Conservation (phyloP, 306 rosid genomes). For the Vachellia pachyceras region DNA sequence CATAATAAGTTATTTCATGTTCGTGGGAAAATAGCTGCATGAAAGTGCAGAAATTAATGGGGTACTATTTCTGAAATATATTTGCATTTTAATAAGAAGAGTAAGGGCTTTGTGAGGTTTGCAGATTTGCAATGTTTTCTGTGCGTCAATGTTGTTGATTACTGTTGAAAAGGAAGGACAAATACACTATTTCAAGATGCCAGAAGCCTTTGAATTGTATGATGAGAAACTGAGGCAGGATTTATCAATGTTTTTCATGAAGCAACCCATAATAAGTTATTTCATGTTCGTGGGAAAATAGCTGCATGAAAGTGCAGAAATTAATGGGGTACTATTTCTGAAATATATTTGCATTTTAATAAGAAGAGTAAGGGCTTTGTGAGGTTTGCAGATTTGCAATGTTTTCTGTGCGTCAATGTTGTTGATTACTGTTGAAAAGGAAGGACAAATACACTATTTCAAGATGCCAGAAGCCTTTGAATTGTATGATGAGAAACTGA, state of each 20-base stretch:
- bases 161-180: background rate
- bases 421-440: background rate
- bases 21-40: background rate
- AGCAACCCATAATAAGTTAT: background rate
- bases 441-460: background rate
- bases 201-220: background rate
- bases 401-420: background rate
- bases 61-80: background rate
- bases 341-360: background rate
- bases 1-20: background rate
- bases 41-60: background rate
- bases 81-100: background rate
- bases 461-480: slow-evolving; percentile 1
- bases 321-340: background rate
- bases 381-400: slow-evolving; percentile 1
- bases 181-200: background rate
- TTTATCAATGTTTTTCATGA: background rate
- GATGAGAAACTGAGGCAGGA: background rate
- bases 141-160: background rate
- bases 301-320: background rate
- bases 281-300: background rate
- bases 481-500: background rate
- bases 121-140: slow-evolving; percentile 1
- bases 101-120: background rate
- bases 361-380: background rate